phyloP scores from a whole-genome alignment of 108 stramenopile species.

The Bacterosira constricta region DNA sequence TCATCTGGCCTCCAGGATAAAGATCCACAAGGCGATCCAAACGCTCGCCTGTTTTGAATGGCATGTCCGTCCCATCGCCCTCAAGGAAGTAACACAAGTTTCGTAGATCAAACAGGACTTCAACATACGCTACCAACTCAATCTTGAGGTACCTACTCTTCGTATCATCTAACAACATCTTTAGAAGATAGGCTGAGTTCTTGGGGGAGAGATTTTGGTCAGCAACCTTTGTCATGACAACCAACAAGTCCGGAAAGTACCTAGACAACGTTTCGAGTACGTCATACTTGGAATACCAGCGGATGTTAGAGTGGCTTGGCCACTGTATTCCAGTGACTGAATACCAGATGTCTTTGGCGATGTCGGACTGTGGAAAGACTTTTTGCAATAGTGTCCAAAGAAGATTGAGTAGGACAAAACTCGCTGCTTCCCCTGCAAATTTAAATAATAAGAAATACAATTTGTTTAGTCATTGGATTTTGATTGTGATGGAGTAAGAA shows the following conservation, averaged over 20 bases:
- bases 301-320: not conserved
- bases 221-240: not conserved
- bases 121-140: not conserved
- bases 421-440: too few relatives aligned
- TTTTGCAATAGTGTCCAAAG: not conserved
- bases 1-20: not conserved
- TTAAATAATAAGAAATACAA: too few relatives aligned
- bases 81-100: not conserved
- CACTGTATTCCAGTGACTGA: not conserved
- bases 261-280: not conserved
- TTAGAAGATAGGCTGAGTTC: not conserved
- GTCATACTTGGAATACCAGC: not conserved
- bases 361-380: not conserved
- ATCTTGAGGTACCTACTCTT: not conserved
- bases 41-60: not conserved
- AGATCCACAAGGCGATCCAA: not conserved
- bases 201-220: not conserved
- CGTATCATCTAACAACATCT: not conserved
- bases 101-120: not conserved
- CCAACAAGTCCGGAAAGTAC: not conserved
- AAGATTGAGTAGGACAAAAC: not conserved
- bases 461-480: too few relatives aligned
- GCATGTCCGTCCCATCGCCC: slow-evolving; percentile 2
- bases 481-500: too few relatives aligned
- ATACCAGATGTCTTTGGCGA: not conserved